phyloP scores from a whole-genome alignment of 192 early-diverging fungal genomes.

The Dissophora globulifera region DNA sequence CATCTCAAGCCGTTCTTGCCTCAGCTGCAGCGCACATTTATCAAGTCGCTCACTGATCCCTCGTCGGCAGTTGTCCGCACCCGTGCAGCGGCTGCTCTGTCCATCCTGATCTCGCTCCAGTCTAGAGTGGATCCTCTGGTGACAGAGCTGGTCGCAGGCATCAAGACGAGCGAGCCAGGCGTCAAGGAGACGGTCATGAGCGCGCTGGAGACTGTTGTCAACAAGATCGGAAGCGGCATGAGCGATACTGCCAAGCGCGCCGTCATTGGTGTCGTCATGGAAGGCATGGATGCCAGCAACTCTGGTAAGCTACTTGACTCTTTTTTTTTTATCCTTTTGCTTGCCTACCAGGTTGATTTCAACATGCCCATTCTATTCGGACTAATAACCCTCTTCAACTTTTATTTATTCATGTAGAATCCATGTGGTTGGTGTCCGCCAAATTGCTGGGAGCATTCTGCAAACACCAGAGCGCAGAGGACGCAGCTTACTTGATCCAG shows the following conservation, averaged over 20 bases:
- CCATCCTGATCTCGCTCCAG: conserved; percentile 76
- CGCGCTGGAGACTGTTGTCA: conserved; percentile 77
- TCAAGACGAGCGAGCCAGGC: conserved; percentile 68
- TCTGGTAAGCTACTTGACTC: conserved; percentile 25
- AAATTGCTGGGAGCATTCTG: conserved; percentile 71
- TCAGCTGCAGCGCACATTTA: conserved; percentile 97
- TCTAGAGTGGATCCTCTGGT: conserved; percentile 83
- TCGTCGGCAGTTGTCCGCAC: conserved; percentile 77
- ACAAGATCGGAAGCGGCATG: conserved; percentile 66
- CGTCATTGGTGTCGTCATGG: conserved; percentile 67
- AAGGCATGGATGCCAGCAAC: conserved; percentile 63
- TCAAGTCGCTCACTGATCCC: conserved; percentile 86
- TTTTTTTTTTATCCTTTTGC: background rate
- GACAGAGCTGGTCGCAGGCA: conserved; percentile 74
- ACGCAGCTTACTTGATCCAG: conserved; percentile 59
- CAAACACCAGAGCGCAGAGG: conserved; percentile 61
- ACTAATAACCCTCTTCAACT: background rate
- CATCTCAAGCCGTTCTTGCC: conserved; percentile 97
- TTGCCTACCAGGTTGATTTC: background rate
- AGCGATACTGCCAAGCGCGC: conserved; percentile 69
- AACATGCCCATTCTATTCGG: background rate
- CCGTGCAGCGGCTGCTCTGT: conserved; percentile 82
- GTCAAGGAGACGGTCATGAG: conserved; percentile 77
- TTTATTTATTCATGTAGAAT: conserved; percentile 54
- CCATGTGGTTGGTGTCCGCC: conserved; percentile 61